Evolutionary conservation across 371 early-diverging fungal genomes (phyloP), one percentile per base, ranked within the genome.

Genomic region (Cladochytrium tenue): DNA sequence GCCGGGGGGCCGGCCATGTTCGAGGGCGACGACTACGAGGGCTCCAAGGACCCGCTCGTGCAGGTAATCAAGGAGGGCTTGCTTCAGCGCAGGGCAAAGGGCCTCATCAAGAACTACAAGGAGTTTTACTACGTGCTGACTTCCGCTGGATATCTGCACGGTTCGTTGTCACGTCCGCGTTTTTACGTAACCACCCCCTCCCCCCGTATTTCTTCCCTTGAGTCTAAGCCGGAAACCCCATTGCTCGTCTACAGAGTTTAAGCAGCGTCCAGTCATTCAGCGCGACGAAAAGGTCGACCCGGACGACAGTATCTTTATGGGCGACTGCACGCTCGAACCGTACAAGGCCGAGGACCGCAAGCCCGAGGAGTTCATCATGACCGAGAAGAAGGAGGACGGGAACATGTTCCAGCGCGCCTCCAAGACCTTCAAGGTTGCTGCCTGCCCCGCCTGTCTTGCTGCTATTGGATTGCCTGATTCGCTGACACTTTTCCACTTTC

Each of bases 61-160:
- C 56, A 58, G 17, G 51, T 69, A 52, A 55, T 63, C 28, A 70
- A 73, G 63, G 70, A 69, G 35, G 73, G 73, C n/a, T 43, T 51
- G 20, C n/a, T 73, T 52, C 57, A 53, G 32, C 53, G 73, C 10
- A 66, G 68, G 56, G 36, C 35, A 51, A 73, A 69, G 56, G 67
- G 66, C 23, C 32, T 69, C 32, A 63, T 69, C 55, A 66, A 73
- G 58, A 23, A 51, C 23, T 73, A 69, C 69, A 66, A 69, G 60
- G 73, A 73, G 60, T 36, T 43, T 35, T 73, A 69, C 56, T 73
- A 69, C 53, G 23, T 57, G 53, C 56, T 69, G n/a, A 63, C 69
- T 17, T 61, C 62, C 31, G 68, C 63, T 30, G 69, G 75, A 15
- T 71, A 68, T 63, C 10, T 70, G 43, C 68, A 70, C 33, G 69